Conservation (phyloP, 2,329 filamentous ascomycete genomes). For the Endothia cerciana region DNA sequence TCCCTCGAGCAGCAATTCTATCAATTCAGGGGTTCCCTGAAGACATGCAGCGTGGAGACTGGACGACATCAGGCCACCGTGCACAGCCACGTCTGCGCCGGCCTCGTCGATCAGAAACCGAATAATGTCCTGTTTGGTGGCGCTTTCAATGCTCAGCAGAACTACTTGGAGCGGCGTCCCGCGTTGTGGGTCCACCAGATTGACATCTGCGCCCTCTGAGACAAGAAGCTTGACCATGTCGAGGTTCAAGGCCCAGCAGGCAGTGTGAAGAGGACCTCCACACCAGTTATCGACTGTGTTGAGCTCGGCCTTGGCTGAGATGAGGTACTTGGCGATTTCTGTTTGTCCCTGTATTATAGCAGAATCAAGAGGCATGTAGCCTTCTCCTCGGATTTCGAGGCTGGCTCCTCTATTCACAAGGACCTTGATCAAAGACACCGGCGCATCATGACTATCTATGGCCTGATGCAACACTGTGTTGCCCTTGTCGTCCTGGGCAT, state of each 20-base stretch:
- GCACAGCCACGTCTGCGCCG: background rate
- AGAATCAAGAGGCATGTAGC: background rate
- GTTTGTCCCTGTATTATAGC: background rate
- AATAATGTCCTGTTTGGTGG: background rate
- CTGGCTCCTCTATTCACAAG: constrained; percentile 1
- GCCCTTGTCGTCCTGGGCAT: background rate
- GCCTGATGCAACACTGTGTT: background rate
- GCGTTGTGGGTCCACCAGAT: background rate
- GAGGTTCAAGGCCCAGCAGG: background rate
- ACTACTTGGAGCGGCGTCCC: background rate
- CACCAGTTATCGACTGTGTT: background rate
- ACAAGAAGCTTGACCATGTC: background rate
- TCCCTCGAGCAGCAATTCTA: background rate
- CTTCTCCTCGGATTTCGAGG: background rate
- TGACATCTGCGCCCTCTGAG: background rate
- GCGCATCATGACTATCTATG: background rate
- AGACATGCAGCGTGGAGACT: background rate
- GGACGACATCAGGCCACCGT: background rate
- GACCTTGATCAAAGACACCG: background rate
- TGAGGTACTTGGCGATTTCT: background rate
- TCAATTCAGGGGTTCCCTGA: background rate
- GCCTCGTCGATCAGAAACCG: background rate
- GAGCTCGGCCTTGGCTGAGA: background rate
- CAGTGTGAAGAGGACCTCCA: background rate
- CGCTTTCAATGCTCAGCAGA: background rate